Base-by-base conservation (phyloP, 2,329 filamentous ascomycete genomes). In the Nakataea oryzae region DNA sequence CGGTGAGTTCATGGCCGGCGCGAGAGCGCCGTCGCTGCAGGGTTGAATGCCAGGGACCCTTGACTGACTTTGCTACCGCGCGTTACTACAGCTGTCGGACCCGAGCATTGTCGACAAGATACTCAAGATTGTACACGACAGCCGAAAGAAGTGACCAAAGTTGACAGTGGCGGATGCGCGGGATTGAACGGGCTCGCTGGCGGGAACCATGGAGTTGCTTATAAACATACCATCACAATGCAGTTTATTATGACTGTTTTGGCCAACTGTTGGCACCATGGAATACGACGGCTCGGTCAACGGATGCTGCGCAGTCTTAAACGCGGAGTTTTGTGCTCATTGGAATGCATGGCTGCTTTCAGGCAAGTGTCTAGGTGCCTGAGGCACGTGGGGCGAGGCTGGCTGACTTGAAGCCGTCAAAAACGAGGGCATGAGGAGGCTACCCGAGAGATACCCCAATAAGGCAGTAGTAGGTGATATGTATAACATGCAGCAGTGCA, bases 21-120 rank as follows among this genome's bases (percentile, higher is more conserved):
- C 17, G 17, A 9, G 41, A 47, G 17, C 41, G 41, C 9, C 9
- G 17, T n/a, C 21, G 41, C 41, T n/a, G 41, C 41, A 21, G 21
- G 17, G 9, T 8, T 21, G 17, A n/a, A 7, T 21, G 41, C 14
- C 17, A 47, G 17, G 17, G 13, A 6, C 17, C 8, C n/a, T 21
- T 47, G 7, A 47, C 41, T 47, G 41, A 47, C 41, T 56, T 63
- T 26, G 58, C 66, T 67, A 63, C 68, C 56, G 61, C 13, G 32
- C 50, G 11, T 50, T 32, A 62, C 66, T 59, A 54, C 68, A 96
- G 88, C 84, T 97, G 61, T 95, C 91, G 64, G 93, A 99, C 74
- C 95, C 95, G 58, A 85, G 80, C 64, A 88, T 97, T 28, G 93
- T 99, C 29, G 86, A 89, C 58, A 93, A 88, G 79, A 97, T 99